phyloP scores from a whole-genome alignment of 1,284 basidiomycete genomes.

The Tilletiopsis washingtonensis region DNA sequence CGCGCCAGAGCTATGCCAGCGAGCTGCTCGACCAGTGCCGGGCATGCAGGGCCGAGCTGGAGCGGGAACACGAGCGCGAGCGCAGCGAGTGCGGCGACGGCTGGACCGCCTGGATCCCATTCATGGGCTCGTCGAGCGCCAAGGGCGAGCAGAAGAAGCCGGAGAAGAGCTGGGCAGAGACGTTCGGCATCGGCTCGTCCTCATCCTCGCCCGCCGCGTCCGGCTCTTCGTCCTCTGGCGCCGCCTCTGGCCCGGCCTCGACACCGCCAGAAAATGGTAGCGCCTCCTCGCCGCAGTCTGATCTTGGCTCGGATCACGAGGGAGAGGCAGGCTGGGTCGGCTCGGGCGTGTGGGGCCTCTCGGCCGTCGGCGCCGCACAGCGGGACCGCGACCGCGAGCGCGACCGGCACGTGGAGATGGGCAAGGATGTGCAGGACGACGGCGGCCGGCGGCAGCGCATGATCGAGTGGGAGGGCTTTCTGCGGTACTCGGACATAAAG shows the following conservation, averaged over 20 bases:
- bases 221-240: neutral
- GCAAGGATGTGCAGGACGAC: constrained; percentile 26
- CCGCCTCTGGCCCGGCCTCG: constrained; percentile 7
- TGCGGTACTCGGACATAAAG: constrained; percentile 44
- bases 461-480: constrained; percentile 47
- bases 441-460: constrained; percentile 34
- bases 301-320: constrained; percentile 24
- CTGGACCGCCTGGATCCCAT: constrained; percentile 3
- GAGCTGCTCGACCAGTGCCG: constrained; percentile 43
- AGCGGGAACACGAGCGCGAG: constrained; percentile 12
- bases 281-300: constrained; percentile 1
- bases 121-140: neutral
- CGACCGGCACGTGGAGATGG: constrained; percentile 18
- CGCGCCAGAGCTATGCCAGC: constrained; percentile 40
- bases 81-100: constrained; percentile 4
- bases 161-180: no score
- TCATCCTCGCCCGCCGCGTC: neutral
- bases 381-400: constrained; percentile 19
- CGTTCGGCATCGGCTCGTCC: no score
- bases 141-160: no score
- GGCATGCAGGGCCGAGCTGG: constrained; percentile 33
- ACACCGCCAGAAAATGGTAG: constrained; percentile 8
- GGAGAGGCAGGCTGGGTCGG: constrained; percentile 42
- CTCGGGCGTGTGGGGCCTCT: constrained; percentile 44
- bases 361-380: constrained; percentile 29